Conservation (phyloP, 345 rosid genomes). For the Conringia planisiliqua region DNA sequence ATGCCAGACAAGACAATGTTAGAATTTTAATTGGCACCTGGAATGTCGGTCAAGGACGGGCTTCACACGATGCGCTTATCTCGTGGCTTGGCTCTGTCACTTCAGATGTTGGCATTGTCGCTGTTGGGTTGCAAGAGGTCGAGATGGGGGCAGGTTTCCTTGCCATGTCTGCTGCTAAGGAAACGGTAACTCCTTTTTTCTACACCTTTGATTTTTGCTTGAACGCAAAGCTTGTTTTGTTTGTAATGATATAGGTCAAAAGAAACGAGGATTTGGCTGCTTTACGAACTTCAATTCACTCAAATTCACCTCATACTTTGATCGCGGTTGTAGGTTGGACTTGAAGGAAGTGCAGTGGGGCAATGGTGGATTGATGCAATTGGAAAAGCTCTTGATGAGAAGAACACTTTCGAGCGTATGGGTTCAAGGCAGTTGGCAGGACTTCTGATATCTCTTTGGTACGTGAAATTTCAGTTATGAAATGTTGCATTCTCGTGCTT, state of each 20-base stretch:
- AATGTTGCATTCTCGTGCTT: conserved; percentile 15
- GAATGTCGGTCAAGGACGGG: conserved; percentile 99
- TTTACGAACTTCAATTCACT: too few species aligned
- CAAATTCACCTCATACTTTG: conserved; percentile 7
- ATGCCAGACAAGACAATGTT: conserved; percentile 53
- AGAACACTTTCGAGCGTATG: conserved; percentile 84
- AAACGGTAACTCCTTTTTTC: conserved; percentile 52
- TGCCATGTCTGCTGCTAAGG: conserved; percentile 99
- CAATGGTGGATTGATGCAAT: conserved; percentile 94
- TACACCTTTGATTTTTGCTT: background rate
- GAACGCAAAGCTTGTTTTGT: background rate
- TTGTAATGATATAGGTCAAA: background rate
- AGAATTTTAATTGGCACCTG: conserved; percentile 81
- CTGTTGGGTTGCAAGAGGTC: conserved; percentile 90
- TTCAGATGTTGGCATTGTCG: conserved; percentile 86
- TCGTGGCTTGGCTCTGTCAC: conserved; percentile 82
- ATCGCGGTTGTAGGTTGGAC: conserved; percentile 75
- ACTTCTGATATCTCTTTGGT: conserved; percentile 88
- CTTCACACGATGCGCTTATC: conserved; percentile 69
- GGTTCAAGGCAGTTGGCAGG: conserved; percentile 97
- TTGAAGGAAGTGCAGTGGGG: conserved; percentile 93
- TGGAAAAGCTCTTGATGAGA: conserved; percentile 85
- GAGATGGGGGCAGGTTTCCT: conserved; percentile 99
- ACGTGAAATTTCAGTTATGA: conserved; percentile 12
- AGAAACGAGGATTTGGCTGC: too few species aligned